Percentiles rank a stretch among this genome's conserved stretches.
phyloP scores from a whole-genome alignment of 768 basidiomycete genomes.

The Sporobolomyces roseus region DNA sequence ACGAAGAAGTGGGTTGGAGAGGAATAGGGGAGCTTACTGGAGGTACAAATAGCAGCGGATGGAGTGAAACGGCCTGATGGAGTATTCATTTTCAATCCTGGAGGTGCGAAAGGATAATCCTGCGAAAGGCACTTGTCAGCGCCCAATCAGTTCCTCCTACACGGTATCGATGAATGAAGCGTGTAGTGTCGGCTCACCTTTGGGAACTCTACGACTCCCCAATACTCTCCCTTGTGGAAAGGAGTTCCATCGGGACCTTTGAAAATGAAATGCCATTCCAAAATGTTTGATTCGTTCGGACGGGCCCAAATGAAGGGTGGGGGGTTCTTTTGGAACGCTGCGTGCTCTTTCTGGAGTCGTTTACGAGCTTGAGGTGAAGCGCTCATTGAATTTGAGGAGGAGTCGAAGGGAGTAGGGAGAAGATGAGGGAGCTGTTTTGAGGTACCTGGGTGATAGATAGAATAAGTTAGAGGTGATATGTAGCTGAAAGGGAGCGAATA shows the following conservation, averaged over 20 bases:
- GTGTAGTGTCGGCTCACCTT: constrained; percentile 14
- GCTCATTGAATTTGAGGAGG: background rate
- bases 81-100: constrained; percentile 80
- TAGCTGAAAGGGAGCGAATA: background rate
- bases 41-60: constrained; percentile 29
- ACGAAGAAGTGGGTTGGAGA: too few relatives aligned
- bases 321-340: constrained; percentile 83
- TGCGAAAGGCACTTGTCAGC: background rate
- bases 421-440: background rate
- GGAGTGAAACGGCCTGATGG: constrained; percentile 49
- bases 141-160: background rate
- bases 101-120: constrained; percentile 95
- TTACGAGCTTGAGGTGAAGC: constrained; percentile 31
- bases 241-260: constrained; percentile 92
- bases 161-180: too few relatives aligned
- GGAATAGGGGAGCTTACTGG: constrained; percentile 9
- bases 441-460: background rate
- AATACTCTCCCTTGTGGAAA: constrained; percentile 86
- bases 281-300: constrained; percentile 66
- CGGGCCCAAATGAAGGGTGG: constrained; percentile 94
- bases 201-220: constrained; percentile 86
- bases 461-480: background rate
- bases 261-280: constrained; percentile 48
- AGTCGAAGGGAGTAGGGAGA: background rate
- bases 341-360: constrained; percentile 75